These are phyloP conservation scores for Eutrema salsugineum DNA, from an alignment of 441 rosid genomes.

Conservation along the genomic window DNA sequence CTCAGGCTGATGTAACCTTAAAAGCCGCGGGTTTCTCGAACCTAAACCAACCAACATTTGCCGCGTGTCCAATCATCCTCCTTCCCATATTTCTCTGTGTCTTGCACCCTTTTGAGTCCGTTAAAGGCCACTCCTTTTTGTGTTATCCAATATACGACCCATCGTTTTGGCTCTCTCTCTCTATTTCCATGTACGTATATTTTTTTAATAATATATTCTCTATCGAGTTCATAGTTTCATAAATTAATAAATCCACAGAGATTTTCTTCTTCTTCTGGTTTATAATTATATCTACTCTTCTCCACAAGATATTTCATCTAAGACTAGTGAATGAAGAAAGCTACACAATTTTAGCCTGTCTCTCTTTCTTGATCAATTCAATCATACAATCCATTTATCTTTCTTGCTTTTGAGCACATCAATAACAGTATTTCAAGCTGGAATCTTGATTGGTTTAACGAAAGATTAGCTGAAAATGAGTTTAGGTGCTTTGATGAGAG, in stretches of 20 bases:
- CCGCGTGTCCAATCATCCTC: constrained; percentile 11
- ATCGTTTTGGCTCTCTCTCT: constrained; percentile 27
- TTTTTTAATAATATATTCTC: neutral
- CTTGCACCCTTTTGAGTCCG: constrained; percentile 9
- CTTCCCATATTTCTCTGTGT: neutral
- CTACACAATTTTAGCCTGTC: neutral
- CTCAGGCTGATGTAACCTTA: constrained; percentile 14
- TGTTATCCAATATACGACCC: constrained; percentile 25
- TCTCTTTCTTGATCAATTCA: neutral
- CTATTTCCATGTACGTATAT: neutral
- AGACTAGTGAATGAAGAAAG: neutral
- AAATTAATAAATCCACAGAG: constrained; percentile 10
- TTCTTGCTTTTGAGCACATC: neutral
- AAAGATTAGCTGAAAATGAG: constrained; percentile 43
- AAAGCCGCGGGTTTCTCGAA: constrained; percentile 8
- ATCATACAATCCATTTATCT: neutral
- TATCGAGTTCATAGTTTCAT: constrained; percentile 28
- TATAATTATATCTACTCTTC: neutral
- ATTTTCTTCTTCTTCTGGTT: constrained; percentile 7
- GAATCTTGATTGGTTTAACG: constrained; percentile 15
- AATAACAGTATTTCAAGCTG: neutral
- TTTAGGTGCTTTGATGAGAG: constrained; percentile 57
- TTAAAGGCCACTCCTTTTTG: constrained; percentile 28
- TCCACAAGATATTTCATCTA: neutral
- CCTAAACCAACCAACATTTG: neutral